Conservation (phyloP, 306 rosid genomes). For the Cucurbita pepo region DNA sequence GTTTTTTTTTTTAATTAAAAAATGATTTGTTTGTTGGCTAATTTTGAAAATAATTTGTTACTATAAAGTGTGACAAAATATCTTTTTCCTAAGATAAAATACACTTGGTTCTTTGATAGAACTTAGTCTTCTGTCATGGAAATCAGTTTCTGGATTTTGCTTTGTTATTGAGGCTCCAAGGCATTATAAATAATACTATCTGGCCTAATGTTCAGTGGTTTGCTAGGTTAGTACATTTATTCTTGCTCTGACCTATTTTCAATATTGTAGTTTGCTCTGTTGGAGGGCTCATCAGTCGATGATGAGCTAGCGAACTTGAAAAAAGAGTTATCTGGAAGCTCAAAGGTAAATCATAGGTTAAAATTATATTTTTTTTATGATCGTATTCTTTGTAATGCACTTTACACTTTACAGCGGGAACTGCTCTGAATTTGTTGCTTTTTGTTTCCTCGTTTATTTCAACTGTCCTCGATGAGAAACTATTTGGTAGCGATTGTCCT, state of each 20-base stretch:
- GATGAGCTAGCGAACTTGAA: slow-evolving; percentile 33
- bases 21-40: not conserved
- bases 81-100: not conserved
- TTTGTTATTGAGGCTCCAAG: too few relatives aligned
- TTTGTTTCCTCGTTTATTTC: too few relatives aligned
- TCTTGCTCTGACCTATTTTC: not conserved
- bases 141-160: too few relatives aligned
- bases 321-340: slow-evolving; percentile 47
- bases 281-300: slow-evolving; percentile 76
- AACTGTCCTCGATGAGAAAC: too few relatives aligned
- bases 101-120: not conserved
- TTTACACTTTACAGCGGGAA: not conserved
- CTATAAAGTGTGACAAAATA: not conserved
- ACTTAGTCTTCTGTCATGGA: not conserved
- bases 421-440: not conserved
- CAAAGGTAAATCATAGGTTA: slow-evolving; percentile 32
- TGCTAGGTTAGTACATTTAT: not conserved
- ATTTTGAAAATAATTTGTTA: not conserved
- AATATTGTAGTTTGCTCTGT: slow-evolving; percentile 67
- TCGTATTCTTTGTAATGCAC: not conserved
- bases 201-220: not conserved
- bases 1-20: too few relatives aligned
- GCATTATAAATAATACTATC: not conserved
- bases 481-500: too few relatives aligned
- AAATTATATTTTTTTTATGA: too few relatives aligned